These are phyloP conservation scores for Nicotiana paniculata DNA, from an alignment of 257 asterid species.

Conservation along the genomic window DNA sequence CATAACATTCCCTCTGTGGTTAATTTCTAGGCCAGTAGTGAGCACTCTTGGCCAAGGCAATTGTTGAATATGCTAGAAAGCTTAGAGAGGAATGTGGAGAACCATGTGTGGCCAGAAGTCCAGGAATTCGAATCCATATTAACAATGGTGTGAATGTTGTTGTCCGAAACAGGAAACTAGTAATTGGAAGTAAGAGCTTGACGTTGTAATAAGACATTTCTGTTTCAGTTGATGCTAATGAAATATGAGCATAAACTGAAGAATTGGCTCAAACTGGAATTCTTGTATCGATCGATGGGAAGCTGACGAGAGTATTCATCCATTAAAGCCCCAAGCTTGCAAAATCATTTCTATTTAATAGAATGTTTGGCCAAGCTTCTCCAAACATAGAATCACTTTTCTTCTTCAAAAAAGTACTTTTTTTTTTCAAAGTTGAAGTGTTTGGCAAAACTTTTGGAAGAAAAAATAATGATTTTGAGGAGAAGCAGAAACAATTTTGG, in stretches of 20 bases:
- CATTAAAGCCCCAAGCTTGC: not conserved
- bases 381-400: no score
- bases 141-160: slow-evolving; percentile 1
- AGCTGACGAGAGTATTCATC: slow-evolving; percentile 16
- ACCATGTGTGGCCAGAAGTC: not conserved
- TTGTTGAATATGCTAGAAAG: slow-evolving; percentile 5
- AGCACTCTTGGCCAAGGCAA: slow-evolving; percentile 16
- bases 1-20: slow-evolving; percentile 29
- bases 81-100: not conserved
- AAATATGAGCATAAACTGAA: slow-evolving; percentile 14
- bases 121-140: not conserved
- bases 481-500: no score
- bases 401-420: no score
- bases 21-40: slow-evolving; percentile 16
- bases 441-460: no score
- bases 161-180: not conserved
- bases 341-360: not conserved
- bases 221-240: slow-evolving; percentile 4
- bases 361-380: no score
- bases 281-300: slow-evolving; percentile 1
- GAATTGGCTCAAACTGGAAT: slow-evolving; percentile 21
- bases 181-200: no score
- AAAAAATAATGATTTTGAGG: no score
- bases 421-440: no score
- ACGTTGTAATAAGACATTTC: not conserved